Conservation (phyloP, 202 grass and related monocot species). For the Brachypodium distachyon region DNA sequence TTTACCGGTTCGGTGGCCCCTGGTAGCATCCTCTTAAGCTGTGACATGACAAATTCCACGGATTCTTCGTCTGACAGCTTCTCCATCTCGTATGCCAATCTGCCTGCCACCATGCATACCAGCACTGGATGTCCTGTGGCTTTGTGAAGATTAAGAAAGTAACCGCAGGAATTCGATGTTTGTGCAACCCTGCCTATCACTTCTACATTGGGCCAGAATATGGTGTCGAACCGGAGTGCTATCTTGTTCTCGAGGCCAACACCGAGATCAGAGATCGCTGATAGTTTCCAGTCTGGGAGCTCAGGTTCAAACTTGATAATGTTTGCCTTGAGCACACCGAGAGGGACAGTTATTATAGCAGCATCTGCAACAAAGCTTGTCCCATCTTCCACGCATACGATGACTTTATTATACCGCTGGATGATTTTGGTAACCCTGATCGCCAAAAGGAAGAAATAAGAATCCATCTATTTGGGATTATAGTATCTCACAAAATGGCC, state of each 20-base stretch:
- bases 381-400: slow-evolving; percentile 61
- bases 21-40: slow-evolving; percentile 78
- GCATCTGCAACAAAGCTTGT: slow-evolving; percentile 80
- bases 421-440: slow-evolving; percentile 83
- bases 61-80: slow-evolving; percentile 78
- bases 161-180: slow-evolving; percentile 77
- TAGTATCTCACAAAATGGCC: background rate
- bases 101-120: slow-evolving; percentile 94
- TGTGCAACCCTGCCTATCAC: slow-evolving; percentile 71
- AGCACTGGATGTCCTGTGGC: slow-evolving; percentile 84
- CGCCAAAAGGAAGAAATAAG: background rate
- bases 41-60: slow-evolving; percentile 71
- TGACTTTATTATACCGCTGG: slow-evolving; percentile 73
- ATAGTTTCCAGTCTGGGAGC: slow-evolving; percentile 75
- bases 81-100: slow-evolving; percentile 80
- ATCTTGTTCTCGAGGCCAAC: slow-evolving; percentile 95
- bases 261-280: slow-evolving; percentile 80
- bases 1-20: slow-evolving; percentile 72
- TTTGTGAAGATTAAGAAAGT: slow-evolving; percentile 98
- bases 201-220: slow-evolving; percentile 96
- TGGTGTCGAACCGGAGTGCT: slow-evolving; percentile 65
- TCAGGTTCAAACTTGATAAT: slow-evolving; percentile 94
- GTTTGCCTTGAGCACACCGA: slow-evolving; percentile 92
- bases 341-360: slow-evolving; percentile 88
- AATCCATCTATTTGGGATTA: background rate